Evolutionary conservation across 2,329 filamentous ascomycete species (phyloP).

Genomic region (Ophiostoma sp.): DNA sequence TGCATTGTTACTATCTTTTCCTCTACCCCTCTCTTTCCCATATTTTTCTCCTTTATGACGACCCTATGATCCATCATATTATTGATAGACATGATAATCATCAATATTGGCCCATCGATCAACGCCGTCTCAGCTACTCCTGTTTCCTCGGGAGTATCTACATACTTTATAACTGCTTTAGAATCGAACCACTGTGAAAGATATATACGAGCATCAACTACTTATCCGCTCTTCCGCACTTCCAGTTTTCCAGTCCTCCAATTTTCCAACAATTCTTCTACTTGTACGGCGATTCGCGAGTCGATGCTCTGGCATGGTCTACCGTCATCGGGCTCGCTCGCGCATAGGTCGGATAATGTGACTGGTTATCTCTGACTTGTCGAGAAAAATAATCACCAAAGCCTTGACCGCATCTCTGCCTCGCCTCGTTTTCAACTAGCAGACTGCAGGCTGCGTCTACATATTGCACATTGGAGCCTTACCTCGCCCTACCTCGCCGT

Average conservation of each 20-base stretch:
- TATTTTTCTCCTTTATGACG: background rate
- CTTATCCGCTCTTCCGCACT: background rate
- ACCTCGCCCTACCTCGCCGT: slow-evolving; percentile 11
- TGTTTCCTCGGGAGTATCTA: background rate
- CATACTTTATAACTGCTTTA: too few relatives aligned
- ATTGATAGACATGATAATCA: background rate
- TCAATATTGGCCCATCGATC: background rate
- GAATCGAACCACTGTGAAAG: background rate
- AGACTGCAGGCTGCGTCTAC: background rate
- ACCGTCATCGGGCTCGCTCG: background rate
- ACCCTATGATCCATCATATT: background rate
- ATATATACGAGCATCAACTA: background rate
- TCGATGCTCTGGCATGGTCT: background rate
- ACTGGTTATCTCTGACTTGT: background rate
- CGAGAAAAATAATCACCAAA: too few relatives aligned
- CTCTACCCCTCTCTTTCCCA: background rate
- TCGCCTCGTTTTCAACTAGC: background rate
- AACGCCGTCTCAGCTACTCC: background rate
- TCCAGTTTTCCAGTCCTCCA: too few relatives aligned
- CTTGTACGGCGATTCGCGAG: background rate
- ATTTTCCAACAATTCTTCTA: background rate
- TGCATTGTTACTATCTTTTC: too few relatives aligned
- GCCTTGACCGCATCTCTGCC: slow-evolving; percentile 1
- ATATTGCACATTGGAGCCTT: background rate
- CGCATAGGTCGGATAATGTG: background rate